Evolutionary conservation across 768 basidiomycete genomes (phyloP), one percentile per base, ranked within the genome.

Genomic region (Podaxis rugospora): DNA sequence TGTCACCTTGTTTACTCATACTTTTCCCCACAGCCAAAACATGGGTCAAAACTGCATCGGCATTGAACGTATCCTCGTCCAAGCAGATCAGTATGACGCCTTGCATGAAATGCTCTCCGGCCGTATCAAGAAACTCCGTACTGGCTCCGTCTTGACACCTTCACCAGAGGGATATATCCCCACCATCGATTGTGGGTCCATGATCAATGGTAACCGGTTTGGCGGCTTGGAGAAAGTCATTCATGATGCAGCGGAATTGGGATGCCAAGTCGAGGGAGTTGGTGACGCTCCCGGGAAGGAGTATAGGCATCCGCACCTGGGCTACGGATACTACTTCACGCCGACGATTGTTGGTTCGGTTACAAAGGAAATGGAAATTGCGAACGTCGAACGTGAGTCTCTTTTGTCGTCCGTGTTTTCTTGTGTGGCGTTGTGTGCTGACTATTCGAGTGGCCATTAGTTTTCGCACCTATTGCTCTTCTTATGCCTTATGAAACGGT

Each of bases 31-130:
- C 68, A 95, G 93, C 79, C 94, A 95, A 78, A 93, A 93, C 62
- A 83, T 84, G 54, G 95, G 95, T 21, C 96, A 98, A 75, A 98
- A 98, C 68, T 99, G 96, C 72, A 96, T 99, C 67, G 96, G 95
- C 37, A 92, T 95, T 64, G 96, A 99, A 72, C 85, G 95, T 1
- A 82, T 98, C 65, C 83, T 98, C 50, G 93, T 98, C 39, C 94
- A 95, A 67, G 69, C 76, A 0, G 80, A 80, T 0, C 88, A 93
- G 67, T 90, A 95, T 66, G 84, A 93, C 51, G 84, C 87, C 4
- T 82, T 98, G 52, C 82, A 87, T 65, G 76, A 78, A 2, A 80
- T 86, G 21, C 79, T 98, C 66, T 68, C 75, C 21, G 82, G 86
- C n/a, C 83, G 88, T 14, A 83, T 86, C 39, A 71, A 74, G 36